Evolutionary conservation across 2,329 filamentous ascomycete genomes (phyloP).

Genomic region (Penicillium griseofulvum): DNA sequence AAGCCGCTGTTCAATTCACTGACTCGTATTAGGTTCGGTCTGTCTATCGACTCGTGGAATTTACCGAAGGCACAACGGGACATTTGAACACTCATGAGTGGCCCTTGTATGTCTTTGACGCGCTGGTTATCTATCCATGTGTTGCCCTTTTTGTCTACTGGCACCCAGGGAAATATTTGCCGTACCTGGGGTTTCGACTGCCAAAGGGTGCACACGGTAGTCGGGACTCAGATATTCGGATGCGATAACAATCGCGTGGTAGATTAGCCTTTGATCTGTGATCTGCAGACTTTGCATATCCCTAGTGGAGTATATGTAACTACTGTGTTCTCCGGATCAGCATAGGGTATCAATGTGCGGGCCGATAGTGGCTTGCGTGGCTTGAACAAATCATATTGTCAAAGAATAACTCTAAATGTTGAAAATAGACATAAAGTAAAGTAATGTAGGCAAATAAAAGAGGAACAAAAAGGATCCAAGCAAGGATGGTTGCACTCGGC

Average conservation of each 20-base stretch:
- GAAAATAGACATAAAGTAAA: not conserved
- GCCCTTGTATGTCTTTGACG: slow-evolving; percentile 48
- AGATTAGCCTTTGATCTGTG: not conserved
- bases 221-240: not conserved
- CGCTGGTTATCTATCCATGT: slow-evolving; percentile 37
- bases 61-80: slow-evolving; percentile 41
- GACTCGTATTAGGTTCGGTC: slow-evolving; percentile 36
- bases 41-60: slow-evolving; percentile 51
- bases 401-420: not conserved
- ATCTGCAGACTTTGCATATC: not conserved
- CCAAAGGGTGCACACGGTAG: slow-evolving; percentile 25
- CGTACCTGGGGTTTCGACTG: slow-evolving; percentile 33
- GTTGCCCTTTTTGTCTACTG: slow-evolving; percentile 31
- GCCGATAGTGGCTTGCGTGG: not conserved
- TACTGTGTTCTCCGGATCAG: not conserved
- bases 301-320: not conserved
- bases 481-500: not conserved
- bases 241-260: not conserved
- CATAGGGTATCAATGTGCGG: not conserved
- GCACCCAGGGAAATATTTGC: slow-evolving; percentile 36
- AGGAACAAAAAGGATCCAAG: not conserved
- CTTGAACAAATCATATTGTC: not conserved
- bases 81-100: slow-evolving; percentile 46
- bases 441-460: not conserved
- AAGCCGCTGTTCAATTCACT: slow-evolving; percentile 1